Evolutionary conservation across 1,284 basidiomycete species (phyloP).

Genomic region (Coniferiporia weirii): DNA sequence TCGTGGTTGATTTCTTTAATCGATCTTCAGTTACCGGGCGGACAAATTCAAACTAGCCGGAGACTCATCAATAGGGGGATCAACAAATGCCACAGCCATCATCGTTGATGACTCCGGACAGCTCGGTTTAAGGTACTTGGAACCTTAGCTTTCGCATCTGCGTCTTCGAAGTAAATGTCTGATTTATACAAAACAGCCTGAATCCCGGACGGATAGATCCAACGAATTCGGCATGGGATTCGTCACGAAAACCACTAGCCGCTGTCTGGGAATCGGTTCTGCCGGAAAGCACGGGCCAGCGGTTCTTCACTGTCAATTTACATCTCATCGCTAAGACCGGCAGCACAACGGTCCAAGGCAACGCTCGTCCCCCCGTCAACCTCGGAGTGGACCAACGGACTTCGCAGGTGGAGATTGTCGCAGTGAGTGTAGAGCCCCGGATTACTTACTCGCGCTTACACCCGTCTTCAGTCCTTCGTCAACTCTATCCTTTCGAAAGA

Average conservation of each 20-base stretch:
- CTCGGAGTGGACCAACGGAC: conserved; percentile 43
- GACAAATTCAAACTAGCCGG: conserved; percentile 48
- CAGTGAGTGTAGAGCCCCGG: conserved; percentile 29
- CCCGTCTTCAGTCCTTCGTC: conserved; percentile 41
- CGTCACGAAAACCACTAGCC: conserved; percentile 57
- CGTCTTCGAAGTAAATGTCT: background rate
- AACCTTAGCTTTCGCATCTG: conserved; percentile 4
- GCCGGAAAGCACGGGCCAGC: conserved; percentile 29
- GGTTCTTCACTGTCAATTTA: conserved; percentile 56
- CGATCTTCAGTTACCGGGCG: conserved; percentile 38
- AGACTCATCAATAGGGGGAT: conserved; percentile 39
- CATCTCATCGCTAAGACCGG: conserved; percentile 58
- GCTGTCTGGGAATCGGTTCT: conserved; percentile 48
- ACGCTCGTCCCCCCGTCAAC: conserved; percentile 57
- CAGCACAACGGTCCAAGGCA: conserved; percentile 49
- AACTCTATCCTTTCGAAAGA: conserved; percentile 40
- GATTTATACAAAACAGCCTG: conserved; percentile 32
- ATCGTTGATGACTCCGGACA: conserved; percentile 31
- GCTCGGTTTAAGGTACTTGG: conserved; percentile 43
- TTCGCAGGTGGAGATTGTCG: conserved; percentile 45
- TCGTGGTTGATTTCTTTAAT: background rate
- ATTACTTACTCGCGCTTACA: background rate
- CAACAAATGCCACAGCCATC: conserved; percentile 43
- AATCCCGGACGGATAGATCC: conserved; percentile 65
- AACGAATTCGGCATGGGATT: conserved; percentile 48